Evolutionary conservation across 2,329 filamentous ascomycete genomes (phyloP).

Genomic region (Phialophora expanda): DNA sequence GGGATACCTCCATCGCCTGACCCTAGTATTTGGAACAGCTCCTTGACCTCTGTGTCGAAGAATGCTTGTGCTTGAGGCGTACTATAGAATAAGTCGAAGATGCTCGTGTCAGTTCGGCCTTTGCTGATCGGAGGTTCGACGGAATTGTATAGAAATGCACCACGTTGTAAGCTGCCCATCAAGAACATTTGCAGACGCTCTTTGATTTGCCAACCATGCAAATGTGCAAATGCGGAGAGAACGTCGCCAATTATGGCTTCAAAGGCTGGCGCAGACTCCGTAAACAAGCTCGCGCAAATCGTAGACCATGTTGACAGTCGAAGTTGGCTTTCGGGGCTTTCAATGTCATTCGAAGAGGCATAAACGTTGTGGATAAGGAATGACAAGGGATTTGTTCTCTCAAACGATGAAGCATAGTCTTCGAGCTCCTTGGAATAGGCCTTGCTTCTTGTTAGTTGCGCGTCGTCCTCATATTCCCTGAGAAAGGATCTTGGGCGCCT

Average conservation of each 20-base stretch:
- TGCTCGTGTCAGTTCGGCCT: constrained; percentile 58
- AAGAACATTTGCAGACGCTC: constrained; percentile 91
- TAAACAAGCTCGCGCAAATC: constrained; percentile 80
- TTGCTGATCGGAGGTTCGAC: constrained; percentile 73
- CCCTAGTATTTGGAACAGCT: constrained; percentile 82
- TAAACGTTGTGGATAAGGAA: constrained; percentile 87
- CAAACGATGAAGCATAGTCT: constrained; percentile 84
- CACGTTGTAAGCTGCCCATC: constrained; percentile 91
- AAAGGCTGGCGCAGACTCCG: constrained; percentile 73
- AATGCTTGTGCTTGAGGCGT: constrained; percentile 85
- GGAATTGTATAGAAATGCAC: constrained; percentile 85
- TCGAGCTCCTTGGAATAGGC: constrained; percentile 66
- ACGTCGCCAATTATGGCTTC: constrained; percentile 83
- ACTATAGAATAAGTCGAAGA: constrained; percentile 67
- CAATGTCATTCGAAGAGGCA: constrained; percentile 80
- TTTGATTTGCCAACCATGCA: constrained; percentile 88
- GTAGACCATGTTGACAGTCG: constrained; percentile 87
- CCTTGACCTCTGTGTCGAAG: constrained; percentile 79
- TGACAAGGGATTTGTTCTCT: constrained; percentile 84
- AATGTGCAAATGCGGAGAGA: constrained; percentile 83
- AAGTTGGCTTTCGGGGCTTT: constrained; percentile 78
- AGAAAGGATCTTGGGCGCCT: constrained; percentile 52
- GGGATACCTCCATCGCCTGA: constrained; percentile 80
- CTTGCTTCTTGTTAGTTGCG: constrained; percentile 53
- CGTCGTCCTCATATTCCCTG: constrained; percentile 74